Conservation (phyloP, 495 filamentous ascomycete species). For the Xanthoparmelia taractica region DNA sequence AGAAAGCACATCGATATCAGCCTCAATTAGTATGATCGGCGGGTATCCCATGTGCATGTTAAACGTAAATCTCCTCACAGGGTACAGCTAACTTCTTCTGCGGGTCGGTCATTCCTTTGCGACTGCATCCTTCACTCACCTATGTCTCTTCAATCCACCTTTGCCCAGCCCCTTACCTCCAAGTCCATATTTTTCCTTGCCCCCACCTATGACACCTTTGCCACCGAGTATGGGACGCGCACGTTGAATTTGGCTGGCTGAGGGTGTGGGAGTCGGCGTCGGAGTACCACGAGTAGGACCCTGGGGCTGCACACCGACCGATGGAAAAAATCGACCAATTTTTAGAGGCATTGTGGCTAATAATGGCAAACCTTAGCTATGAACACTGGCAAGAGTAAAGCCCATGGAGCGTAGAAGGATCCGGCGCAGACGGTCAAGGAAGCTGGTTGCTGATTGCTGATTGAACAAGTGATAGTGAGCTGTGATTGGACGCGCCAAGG, state of each 20-base stretch:
- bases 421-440: not conserved
- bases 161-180: slow-evolving; percentile 25
- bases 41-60: not conserved
- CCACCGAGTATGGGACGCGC: slow-evolving; percentile 18
- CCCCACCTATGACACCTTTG: slow-evolving; percentile 16
- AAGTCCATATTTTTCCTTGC: slow-evolving; percentile 22
- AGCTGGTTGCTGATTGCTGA: not conserved
- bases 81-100: not conserved
- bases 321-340: not conserved
- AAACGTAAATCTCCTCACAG: not conserved
- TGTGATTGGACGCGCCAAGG: not conserved
- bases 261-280: not conserved
- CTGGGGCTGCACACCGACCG: not conserved
- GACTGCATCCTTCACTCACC: slow-evolving; percentile 15
- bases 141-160: slow-evolving; percentile 19
- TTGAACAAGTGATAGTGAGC: not conserved
- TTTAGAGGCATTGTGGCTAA: not conserved
- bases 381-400: not conserved
- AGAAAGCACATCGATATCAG: not conserved
- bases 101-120: not conserved
- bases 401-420: not conserved
- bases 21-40: not conserved
- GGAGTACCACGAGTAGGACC: not conserved
- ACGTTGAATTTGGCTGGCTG: not conserved
- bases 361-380: not conserved